phyloP scores from a whole-genome alignment of 2,329 filamentous ascomycete species.

The Nigrospora osmanthi region DNA sequence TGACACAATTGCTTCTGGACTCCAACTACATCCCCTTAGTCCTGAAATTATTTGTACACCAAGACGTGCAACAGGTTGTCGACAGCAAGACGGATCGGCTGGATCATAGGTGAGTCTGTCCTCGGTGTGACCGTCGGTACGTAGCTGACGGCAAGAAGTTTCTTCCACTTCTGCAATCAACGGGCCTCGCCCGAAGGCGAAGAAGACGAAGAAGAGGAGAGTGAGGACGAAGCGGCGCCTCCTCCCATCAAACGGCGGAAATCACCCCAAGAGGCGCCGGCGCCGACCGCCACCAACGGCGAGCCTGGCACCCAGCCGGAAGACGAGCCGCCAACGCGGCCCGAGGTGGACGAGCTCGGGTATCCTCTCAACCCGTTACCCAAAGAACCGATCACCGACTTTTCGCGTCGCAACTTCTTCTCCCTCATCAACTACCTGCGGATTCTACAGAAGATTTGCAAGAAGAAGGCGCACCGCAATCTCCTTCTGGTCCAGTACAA shows the following conservation, averaged over 20 bases:
- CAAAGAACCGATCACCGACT: conserved; percentile 72
- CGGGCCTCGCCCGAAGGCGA: conserved; percentile 22
- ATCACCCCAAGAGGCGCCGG: conserved; percentile 31
- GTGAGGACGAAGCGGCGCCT: conserved; percentile 73
- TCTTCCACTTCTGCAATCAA: conserved; percentile 81
- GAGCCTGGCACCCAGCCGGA: conserved; percentile 21
- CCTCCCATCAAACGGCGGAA: conserved; percentile 67
- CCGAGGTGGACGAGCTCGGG: conserved; percentile 79
- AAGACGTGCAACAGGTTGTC: conserved; percentile 85
- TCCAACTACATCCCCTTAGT: conserved; percentile 92
- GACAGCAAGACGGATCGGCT: conserved; percentile 78
- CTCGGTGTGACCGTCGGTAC: conserved; percentile 12
- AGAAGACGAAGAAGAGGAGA: conserved; percentile 40
- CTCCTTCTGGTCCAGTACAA: conserved; percentile 94
- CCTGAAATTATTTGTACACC: conserved; percentile 86
- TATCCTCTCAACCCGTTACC: conserved; percentile 68
- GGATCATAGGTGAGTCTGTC: conserved; percentile 58
- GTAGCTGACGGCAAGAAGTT: conserved; percentile 41
- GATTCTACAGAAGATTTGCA: conserved; percentile 95
- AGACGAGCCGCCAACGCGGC: conserved; percentile 29
- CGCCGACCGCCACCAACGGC: conserved; percentile 15
- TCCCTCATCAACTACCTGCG: conserved; percentile 91
- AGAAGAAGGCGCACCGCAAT: conserved; percentile 90
- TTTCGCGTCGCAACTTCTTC: conserved; percentile 92
- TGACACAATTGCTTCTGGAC: conserved; percentile 87